These are phyloP conservation scores for Scheffersomyces amazonensis DNA, from an alignment of 805 yeast species.

Conservation along the genomic window DNA sequence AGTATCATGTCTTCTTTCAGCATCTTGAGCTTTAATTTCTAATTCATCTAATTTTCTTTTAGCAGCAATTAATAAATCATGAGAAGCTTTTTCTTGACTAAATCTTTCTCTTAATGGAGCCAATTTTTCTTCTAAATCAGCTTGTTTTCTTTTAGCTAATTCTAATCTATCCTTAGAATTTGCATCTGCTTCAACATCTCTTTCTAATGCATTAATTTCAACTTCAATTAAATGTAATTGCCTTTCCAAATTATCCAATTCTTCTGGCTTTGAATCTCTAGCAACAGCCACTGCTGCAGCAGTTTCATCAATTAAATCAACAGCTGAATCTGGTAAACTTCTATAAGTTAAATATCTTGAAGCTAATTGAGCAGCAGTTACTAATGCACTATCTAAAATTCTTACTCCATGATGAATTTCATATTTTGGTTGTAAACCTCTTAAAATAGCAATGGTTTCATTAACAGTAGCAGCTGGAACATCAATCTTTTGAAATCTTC, in stretches of 20 bases:
- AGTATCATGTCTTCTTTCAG: conserved; percentile 95
- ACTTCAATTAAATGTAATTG: conserved; percentile 88
- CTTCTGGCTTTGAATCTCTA: conserved; percentile 97
- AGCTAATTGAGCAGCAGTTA: conserved; percentile 91
- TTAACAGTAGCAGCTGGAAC: conserved; percentile 90
- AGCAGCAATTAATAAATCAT: conserved; percentile 84
- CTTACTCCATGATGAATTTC: conserved; percentile 98
- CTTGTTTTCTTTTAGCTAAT: conserved; percentile 74
- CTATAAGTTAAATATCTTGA: conserved; percentile 93
- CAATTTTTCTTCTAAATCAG: conserved; percentile 79
- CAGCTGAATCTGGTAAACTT: conserved; percentile 95
- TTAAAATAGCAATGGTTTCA: conserved; percentile 92
- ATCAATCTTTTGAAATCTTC: conserved; percentile 96
- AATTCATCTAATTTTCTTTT: conserved; percentile 90
- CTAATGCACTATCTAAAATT: conserved; percentile 90
- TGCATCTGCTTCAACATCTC: conserved; percentile 84
- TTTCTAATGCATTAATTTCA: conserved; percentile 93
- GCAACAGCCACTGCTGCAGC: conserved; percentile 98
- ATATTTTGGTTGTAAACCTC: conserved; percentile 93
- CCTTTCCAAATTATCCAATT: conserved; percentile 89
- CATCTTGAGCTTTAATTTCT: conserved; percentile 90
- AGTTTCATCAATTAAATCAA: conserved; percentile 92
- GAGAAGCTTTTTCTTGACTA: conserved; percentile 84
- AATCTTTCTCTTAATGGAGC: conserved; percentile 83
- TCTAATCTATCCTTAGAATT: conserved; percentile 84